phyloP scores from a whole-genome alignment of 2,329 filamentous ascomycete species.

The Ramularia collo-cygni region DNA sequence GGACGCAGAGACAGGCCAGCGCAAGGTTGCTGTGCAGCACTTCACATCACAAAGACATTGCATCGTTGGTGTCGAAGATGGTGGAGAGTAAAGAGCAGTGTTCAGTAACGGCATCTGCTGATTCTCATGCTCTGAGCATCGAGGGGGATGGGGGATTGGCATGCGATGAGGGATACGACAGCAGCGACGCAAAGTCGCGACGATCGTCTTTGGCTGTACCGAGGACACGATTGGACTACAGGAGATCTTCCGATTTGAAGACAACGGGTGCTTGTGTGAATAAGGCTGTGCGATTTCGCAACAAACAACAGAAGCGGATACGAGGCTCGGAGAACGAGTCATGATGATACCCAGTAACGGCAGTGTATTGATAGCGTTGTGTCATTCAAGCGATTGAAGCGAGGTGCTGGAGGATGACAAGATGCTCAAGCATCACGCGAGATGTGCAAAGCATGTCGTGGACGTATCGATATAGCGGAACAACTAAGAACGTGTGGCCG shows the following conservation, averaged over 20 bases:
- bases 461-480: too few species aligned
- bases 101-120: conserved; percentile 15
- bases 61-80: conserved; percentile 37
- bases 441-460: too few species aligned
- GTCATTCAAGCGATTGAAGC: too few species aligned
- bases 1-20: conserved; percentile 36
- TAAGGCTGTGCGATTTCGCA: conserved; percentile 21
- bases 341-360: too few species aligned
- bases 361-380: too few species aligned
- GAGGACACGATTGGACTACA: conserved; percentile 12
- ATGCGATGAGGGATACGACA: conserved; percentile 24
- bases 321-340: too few species aligned
- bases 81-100: conserved; percentile 38
- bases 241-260: conserved; percentile 21
- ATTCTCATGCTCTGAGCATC: background rate
- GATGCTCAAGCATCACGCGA: too few species aligned
- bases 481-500: too few species aligned
- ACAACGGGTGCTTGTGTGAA: conserved; percentile 20
- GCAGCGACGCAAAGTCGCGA: conserved; percentile 15
- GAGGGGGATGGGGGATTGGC: conserved; percentile 7
- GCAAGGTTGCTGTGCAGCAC: conserved; percentile 35
- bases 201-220: conserved; percentile 17
- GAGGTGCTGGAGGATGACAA: too few species aligned
- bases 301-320: background rate
- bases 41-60: conserved; percentile 35